Evolutionary conservation across 768 basidiomycete species (phyloP).

Genomic region (Sarcodon aspratus): DNA sequence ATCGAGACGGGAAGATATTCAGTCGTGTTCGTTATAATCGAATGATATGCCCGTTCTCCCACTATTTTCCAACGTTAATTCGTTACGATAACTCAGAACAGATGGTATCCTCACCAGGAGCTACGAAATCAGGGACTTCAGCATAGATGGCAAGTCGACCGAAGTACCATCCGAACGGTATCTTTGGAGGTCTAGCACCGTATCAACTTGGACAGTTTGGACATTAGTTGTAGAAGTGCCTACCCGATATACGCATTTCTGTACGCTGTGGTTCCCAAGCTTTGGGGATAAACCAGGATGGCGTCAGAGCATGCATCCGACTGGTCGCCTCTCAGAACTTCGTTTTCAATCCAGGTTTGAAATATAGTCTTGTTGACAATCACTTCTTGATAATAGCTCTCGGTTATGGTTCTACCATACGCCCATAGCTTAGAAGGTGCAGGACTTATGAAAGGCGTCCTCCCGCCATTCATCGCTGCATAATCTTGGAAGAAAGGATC

Average conservation of each 20-base stretch:
- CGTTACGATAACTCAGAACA: not conserved
- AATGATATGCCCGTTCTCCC: conserved; percentile 17
- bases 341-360: conserved; percentile 17
- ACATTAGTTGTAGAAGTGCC: not conserved
- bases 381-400: conserved; percentile 10
- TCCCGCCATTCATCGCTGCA: conserved; percentile 12
- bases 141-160: conserved; percentile 13
- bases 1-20: conserved; percentile 18
- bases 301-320: conserved; percentile 14
- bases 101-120: conserved; percentile 12
- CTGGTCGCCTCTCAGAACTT: conserved; percentile 9
- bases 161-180: conserved; percentile 13
- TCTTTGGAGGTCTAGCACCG: conserved; percentile 9
- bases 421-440: conserved; percentile 15
- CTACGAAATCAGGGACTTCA: conserved; percentile 18
- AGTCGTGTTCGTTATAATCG: conserved; percentile 14
- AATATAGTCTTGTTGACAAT: conserved; percentile 16
- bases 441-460: conserved; percentile 18
- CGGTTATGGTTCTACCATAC: conserved; percentile 11
- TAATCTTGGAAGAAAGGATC: conserved; percentile 17
- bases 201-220: not conserved
- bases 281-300: conserved; percentile 19
- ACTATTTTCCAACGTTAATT: conserved; percentile 4
- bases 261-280: conserved; percentile 13
- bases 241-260: conserved; percentile 14